Evolutionary conservation across 2,329 filamentous ascomycete species (phyloP).

Genomic region (Didymella pomorum): DNA sequence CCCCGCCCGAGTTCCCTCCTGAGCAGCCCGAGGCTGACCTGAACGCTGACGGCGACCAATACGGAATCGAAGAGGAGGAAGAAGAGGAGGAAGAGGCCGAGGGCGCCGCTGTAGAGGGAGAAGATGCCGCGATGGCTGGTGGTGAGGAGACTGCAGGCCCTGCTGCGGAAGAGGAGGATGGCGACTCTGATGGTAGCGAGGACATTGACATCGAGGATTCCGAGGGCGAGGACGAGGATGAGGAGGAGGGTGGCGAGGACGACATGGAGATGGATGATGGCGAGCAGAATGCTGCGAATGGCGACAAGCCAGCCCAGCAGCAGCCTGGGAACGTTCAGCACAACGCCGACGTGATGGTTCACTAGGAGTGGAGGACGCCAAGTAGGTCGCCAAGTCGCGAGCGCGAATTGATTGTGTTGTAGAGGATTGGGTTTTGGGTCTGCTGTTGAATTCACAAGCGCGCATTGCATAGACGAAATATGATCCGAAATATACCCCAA

Average conservation of each 20-base stretch:
- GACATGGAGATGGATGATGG: constrained; percentile 67
- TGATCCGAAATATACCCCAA: constrained; percentile 11
- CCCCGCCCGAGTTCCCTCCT: constrained; percentile 93
- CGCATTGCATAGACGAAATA: constrained; percentile 17
- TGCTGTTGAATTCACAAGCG: constrained; percentile 19
- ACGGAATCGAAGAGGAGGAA: constrained; percentile 81
- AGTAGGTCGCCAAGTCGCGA: background rate
- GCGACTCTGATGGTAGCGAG: constrained; percentile 74
- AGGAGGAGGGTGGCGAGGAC: constrained; percentile 65
- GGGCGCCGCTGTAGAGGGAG: constrained; percentile 60
- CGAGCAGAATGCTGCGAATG: constrained; percentile 46
- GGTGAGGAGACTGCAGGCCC: constrained; percentile 63
- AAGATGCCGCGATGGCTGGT: constrained; percentile 80
- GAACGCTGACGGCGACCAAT: constrained; percentile 81
- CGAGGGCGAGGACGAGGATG: constrained; percentile 75
- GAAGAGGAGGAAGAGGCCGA: constrained; percentile 72
- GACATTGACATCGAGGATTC: constrained; percentile 81
- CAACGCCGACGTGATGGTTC: constrained; percentile 52
- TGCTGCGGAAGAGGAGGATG: constrained; percentile 69
- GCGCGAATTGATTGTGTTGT: constrained; percentile 5
- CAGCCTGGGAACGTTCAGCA: constrained; percentile 33
- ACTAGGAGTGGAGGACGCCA: constrained; percentile 33
- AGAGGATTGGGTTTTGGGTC: constrained; percentile 2
- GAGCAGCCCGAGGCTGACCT: constrained; percentile 96
- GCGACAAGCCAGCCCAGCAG: constrained; percentile 45